These are phyloP conservation scores for Debaryomyces udenii DNA, from an alignment of 1,139 yeast genomes.

Conservation along the genomic window DNA sequence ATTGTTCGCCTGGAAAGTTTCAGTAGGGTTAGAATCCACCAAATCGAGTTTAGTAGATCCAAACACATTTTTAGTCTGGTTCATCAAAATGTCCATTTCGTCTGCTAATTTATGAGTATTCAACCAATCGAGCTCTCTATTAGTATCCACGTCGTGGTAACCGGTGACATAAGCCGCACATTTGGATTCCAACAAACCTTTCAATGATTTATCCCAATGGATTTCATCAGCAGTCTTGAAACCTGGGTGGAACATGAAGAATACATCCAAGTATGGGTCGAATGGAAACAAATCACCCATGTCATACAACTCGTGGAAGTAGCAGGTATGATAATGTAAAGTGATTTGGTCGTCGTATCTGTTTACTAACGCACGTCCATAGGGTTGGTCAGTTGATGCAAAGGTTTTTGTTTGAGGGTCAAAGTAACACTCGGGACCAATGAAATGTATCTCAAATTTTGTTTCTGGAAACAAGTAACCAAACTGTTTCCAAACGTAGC, in stretches of 20 bases:
- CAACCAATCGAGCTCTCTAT: conserved; percentile 75
- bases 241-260: conserved; percentile 95
- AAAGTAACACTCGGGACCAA: conserved; percentile 89
- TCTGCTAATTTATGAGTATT: conserved; percentile 59
- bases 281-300: conserved; percentile 96
- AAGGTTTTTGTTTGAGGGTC: conserved; percentile 54
- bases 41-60: conserved; percentile 93
- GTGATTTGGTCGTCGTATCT: conserved; percentile 77
- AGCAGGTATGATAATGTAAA: conserved; percentile 82
- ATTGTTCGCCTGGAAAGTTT: conserved; percentile 89
- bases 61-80: conserved; percentile 71
- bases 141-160: conserved; percentile 73
- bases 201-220: conserved; percentile 81
- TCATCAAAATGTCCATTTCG: conserved; percentile 81
- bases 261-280: conserved; percentile 92
- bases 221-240: conserved; percentile 81
- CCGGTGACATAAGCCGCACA: conserved; percentile 93
- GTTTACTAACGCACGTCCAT: conserved; percentile 65
- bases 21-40: conserved; percentile 88
- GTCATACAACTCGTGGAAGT: conserved; percentile 87
- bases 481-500: conserved; percentile 94
- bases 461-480: conserved; percentile 83
- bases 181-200: conserved; percentile 87
- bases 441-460: conserved; percentile 82
- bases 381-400: conserved; percentile 40